phyloP scores from a whole-genome alignment of 345 rosid species.

The Euclidium syriacum region DNA sequence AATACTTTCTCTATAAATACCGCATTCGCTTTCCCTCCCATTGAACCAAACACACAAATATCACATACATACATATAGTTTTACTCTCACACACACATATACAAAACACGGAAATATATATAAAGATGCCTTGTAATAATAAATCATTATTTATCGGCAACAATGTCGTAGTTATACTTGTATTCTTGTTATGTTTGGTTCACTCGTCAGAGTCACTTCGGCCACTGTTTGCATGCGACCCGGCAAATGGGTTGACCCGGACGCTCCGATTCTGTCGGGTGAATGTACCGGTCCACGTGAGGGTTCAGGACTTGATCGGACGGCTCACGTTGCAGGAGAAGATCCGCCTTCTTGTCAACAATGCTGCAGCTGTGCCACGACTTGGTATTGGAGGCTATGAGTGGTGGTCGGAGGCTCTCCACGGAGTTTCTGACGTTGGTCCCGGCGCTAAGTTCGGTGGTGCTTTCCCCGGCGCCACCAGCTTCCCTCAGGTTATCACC shows the following conservation, averaged over 20 bases:
- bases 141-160: constrained; percentile 6
- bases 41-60: constrained; percentile 11
- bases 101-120: background rate
- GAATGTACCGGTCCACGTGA: constrained; percentile 48
- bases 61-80: constrained; percentile 2
- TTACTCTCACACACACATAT: constrained; percentile 2
- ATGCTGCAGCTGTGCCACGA: constrained; percentile 71
- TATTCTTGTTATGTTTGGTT: constrained; percentile 18
- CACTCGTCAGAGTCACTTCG: constrained; percentile 30
- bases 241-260: constrained; percentile 46
- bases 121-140: constrained; percentile 3
- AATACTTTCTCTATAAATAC: constrained; percentile 40
- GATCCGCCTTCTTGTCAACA: constrained; percentile 66
- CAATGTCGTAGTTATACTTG: constrained; percentile 16
- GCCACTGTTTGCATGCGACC: constrained; percentile 61
- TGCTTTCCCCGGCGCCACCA: constrained; percentile 68
- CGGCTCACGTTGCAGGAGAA: constrained; percentile 83
- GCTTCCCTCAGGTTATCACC: constrained; percentile 94
- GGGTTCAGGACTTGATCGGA: constrained; percentile 71
- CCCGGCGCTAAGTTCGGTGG: constrained; percentile 73
- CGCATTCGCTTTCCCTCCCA: background rate
- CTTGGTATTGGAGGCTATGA: constrained; percentile 81
- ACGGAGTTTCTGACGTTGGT: constrained; percentile 78
- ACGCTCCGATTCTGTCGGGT: constrained; percentile 48
- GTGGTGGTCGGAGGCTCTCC: constrained; percentile 99